Evolutionary conservation across 108 stramenopile genomes (phyloP).

Genomic region (Cyclotella kingstonii): DNA sequence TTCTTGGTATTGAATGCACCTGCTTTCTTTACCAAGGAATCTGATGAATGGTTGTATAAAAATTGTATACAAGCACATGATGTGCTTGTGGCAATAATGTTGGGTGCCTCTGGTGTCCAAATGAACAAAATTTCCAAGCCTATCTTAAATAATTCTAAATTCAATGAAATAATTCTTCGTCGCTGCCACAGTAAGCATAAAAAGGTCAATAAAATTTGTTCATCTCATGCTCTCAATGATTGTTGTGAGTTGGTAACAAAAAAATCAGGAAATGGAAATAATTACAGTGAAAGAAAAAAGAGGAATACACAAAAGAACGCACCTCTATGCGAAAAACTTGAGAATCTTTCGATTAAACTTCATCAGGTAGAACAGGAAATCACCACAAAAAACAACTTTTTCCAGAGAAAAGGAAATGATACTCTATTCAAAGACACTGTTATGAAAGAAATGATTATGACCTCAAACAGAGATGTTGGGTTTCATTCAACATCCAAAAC

Average conservation of each 20-base stretch:
- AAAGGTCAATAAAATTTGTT: neutral
- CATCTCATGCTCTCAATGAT: neutral
- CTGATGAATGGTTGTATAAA: neutral
- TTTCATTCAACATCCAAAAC: constrained; percentile 40
- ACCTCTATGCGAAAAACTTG: constrained; percentile 32
- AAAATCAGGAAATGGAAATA: neutral
- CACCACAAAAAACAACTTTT: neutral
- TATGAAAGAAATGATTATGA: too few species aligned
- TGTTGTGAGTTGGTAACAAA: neutral
- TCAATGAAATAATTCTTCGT: constrained; percentile 38
- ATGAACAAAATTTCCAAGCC: constrained; percentile 45
- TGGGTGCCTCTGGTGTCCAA: constrained; percentile 25
- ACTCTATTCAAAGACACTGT: neutral
- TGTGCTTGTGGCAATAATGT: constrained; percentile 39
- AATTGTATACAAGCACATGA: constrained; percentile 32
- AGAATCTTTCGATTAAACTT: constrained; percentile 38
- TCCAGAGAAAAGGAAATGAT: constrained; percentile 3
- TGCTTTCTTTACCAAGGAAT: constrained; percentile 13
- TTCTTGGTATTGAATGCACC: constrained; percentile 10
- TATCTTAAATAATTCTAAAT: constrained; percentile 40
- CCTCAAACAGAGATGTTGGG: neutral
- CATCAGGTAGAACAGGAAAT: constrained; percentile 33
- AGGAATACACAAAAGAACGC: constrained; percentile 11
- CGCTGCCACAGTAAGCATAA: constrained; percentile 4
- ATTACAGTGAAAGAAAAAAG: neutral